A percentile compares a stretch with the other conserved stretches of the same genome.
Evolutionary conservation across 768 basidiomycete species (phyloP).

Genomic region (Pleurotus eryngii): DNA sequence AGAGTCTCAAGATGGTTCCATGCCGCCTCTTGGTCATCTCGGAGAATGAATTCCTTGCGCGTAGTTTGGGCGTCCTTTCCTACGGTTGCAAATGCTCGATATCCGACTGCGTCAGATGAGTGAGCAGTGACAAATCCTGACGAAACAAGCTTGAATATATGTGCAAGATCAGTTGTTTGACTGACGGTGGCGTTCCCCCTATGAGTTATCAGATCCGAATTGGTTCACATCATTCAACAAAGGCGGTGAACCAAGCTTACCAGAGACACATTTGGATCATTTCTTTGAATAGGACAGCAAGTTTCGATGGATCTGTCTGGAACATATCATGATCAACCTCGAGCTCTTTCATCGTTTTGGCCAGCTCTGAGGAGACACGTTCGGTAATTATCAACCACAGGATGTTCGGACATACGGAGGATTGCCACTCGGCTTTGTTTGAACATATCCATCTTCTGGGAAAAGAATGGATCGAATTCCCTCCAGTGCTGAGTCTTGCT

Average conservation of each 20-base stretch:
- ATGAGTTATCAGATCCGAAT: neutral
- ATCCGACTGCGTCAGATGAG: slow-evolving; percentile 78
- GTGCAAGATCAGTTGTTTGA: neutral
- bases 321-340: slow-evolving; percentile 45
- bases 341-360: slow-evolving; percentile 68
- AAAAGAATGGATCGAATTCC: slow-evolving; percentile 72
- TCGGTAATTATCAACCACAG: neutral
- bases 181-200: slow-evolving; percentile 94
- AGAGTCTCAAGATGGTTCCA: slow-evolving; percentile 71
- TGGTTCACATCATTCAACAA: neutral
- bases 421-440: slow-evolving; percentile 74
- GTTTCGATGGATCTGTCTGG: slow-evolving; percentile 44
- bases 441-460: slow-evolving; percentile 81
- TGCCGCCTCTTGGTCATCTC: slow-evolving; percentile 71
- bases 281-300: slow-evolving; percentile 69
- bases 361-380: slow-evolving; percentile 52
- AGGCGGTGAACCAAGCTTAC: slow-evolving; percentile 29
- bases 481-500: slow-evolving; percentile 66
- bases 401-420: slow-evolving; percentile 53
- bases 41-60: slow-evolving; percentile 63
- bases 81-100: slow-evolving; percentile 81
- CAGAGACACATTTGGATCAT: slow-evolving; percentile 92
- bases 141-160: neutral
- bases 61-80: slow-evolving; percentile 67
- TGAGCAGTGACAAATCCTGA: slow-evolving; percentile 87